Evolutionary conservation across 306 rosid species (phyloP), one percentile per base, ranked within the genome.

Genomic region (Canavalia ensiformis): DNA sequence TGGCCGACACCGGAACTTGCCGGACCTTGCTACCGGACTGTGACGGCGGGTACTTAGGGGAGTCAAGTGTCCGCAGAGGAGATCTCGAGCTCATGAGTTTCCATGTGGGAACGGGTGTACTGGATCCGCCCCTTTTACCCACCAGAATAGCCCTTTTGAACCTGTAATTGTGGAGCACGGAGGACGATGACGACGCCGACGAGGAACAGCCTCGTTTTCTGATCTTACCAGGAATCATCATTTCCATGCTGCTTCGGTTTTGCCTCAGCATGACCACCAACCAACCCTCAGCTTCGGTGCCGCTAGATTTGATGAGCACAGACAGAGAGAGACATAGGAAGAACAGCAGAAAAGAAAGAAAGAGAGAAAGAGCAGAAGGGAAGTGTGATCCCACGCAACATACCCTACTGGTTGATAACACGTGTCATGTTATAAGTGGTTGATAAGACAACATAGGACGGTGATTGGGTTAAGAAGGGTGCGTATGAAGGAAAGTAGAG

Each of bases 151-250:
- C 98, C 31, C 97, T 87, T 81, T 96, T 96, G 88, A 93, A 90
- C 83, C 99, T 84, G 85, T 93, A 93, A 87, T 89, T 96, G 35
- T 93, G 97, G 13, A 93, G 80, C 4, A 96, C 70, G 18, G 99
- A 93, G 0, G 99, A 96, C 0, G 99, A 90, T 1, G 98, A 94
- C 1, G 98, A 93, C 8, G 98, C 99, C 30, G 98, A 89, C 5
- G 99, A 92, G 1, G 99, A 93, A 66, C 97, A 93, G 0, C 99
- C 99, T 71, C 99, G 97, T 86, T 96, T 96, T 78, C 99, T 68
- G 84, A 93, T 96, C 84, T 96, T 96, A 3, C 98, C 98, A 0
- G 97, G 99, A 50, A 96, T 70, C 72, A 96, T 70, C 72, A 79
- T 68, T 67, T 91, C 96, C 92, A 83, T 86, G 91, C 59, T 79